Percentiles rank a stretch among this genome's conserved stretches.
Evolutionary conservation across 208 protist species (phyloP).

Genomic region (Crithidia mellificae): DNA sequence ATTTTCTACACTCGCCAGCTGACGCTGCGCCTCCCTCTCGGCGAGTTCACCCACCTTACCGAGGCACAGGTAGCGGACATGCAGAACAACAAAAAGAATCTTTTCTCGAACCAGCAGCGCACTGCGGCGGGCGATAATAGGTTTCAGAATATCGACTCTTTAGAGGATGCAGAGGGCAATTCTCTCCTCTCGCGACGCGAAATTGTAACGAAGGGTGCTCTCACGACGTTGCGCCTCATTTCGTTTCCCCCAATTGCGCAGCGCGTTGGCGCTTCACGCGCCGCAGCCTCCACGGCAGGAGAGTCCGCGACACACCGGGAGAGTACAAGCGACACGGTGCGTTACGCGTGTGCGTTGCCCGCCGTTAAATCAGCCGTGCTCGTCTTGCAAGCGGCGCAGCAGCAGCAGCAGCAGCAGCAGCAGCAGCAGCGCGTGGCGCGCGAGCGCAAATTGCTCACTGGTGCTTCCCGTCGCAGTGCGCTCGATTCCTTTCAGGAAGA

Average conservation of each 20-base stretch:
- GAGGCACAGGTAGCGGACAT: no score
- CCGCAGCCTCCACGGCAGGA: no score
- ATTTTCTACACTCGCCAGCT: slow-evolving; percentile 37
- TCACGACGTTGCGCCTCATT: slow-evolving; percentile 27
- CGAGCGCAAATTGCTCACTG: not conserved
- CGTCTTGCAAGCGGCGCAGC: slow-evolving; percentile 14
- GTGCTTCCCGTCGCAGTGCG: not conserved
- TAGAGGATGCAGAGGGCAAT: no score
- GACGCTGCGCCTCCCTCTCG: slow-evolving; percentile 28
- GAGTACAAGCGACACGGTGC: no score
- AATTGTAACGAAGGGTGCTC: slow-evolving; percentile 15
- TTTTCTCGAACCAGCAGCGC: no score
- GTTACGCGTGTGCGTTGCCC: slow-evolving; percentile 16
- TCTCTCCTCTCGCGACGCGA: slow-evolving; percentile 9
- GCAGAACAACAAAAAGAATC: no score
- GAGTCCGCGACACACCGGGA: no score
- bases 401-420: slow-evolving; percentile 6
- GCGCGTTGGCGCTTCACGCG: no score
- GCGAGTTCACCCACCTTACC: not conserved
- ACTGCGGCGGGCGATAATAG: no score
- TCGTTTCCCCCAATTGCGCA: slow-evolving; percentile 40
- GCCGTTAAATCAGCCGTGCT: slow-evolving; percentile 9
- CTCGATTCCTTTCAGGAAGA: no score
- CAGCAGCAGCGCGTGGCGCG: not conserved
- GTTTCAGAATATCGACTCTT: no score